These are phyloP conservation scores for Urtica urens DNA, from an alignment of 306 rosid genomes.

Conservation along the genomic window DNA sequence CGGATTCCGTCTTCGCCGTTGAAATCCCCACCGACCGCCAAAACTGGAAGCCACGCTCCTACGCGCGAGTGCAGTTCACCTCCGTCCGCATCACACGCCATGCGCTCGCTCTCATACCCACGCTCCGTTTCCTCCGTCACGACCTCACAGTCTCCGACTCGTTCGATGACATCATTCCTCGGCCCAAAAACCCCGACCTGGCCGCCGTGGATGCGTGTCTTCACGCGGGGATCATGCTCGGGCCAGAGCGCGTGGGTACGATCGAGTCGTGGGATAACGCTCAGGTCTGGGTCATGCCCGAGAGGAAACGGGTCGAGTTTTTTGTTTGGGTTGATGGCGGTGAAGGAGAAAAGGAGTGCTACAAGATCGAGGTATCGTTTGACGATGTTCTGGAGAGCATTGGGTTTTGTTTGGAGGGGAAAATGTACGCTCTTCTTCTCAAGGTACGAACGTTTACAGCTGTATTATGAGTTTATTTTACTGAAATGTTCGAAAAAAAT, in stretches of 20 bases:
- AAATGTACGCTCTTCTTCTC: slow-evolving; percentile 43
- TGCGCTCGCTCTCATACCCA: slow-evolving; percentile 22
- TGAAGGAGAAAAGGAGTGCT: too few species aligned
- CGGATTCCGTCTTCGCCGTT: slow-evolving; percentile 58
- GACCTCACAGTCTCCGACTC: slow-evolving; percentile 34
- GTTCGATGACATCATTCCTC: slow-evolving; percentile 43
- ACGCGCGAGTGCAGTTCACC: slow-evolving; percentile 78
- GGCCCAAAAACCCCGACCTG: slow-evolving; percentile 31
- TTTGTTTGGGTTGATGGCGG: slow-evolving; percentile 30
- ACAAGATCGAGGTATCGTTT: slow-evolving; percentile 51
- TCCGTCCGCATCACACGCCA: slow-evolving; percentile 29
- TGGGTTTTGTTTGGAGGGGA: slow-evolving; percentile 34
- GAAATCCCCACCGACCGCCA: slow-evolving; percentile 50
- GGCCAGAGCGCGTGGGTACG: slow-evolving; percentile 32
- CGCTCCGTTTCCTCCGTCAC: slow-evolving; percentile 37
- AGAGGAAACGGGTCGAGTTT: slow-evolving; percentile 50
- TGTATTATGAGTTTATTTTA: too few species aligned
- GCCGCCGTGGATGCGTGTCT: slow-evolving; percentile 32
- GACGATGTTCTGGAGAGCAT: slow-evolving; percentile 54
- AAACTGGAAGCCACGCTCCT: slow-evolving; percentile 76
- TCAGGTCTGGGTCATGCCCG: slow-evolving; percentile 59
- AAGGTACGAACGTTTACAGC: too few species aligned
- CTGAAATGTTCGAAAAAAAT: too few species aligned
- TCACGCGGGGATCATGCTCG: slow-evolving; percentile 40
- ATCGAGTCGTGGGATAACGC: slow-evolving; percentile 58